Percentiles rank a stretch among this genome's conserved stretches.
Evolutionary conservation across 2,329 filamentous ascomycete species (phyloP).

Genomic region (Pseudogymnoascus destructans): DNA sequence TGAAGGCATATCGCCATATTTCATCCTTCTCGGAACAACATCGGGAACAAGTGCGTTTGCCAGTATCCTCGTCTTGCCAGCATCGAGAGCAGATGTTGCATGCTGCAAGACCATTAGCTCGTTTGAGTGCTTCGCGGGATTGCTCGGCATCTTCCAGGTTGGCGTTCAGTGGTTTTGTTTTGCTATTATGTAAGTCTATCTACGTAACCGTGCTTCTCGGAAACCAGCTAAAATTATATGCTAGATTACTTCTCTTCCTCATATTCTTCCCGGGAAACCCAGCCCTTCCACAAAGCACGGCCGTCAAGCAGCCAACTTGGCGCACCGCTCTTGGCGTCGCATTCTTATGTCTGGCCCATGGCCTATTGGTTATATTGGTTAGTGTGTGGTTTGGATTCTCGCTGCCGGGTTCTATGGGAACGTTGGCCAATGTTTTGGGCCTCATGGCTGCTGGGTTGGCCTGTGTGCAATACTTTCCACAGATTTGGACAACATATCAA

Average conservation of each 20-base stretch:
- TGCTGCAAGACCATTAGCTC: constrained; percentile 75
- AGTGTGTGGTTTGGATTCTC: constrained; percentile 54
- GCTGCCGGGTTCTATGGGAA: constrained; percentile 49
- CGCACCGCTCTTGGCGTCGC: constrained; percentile 69
- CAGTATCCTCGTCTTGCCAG: constrained; percentile 82
- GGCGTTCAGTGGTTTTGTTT: constrained; percentile 89
- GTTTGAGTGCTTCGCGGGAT: constrained; percentile 71
- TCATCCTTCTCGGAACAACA: constrained; percentile 84
- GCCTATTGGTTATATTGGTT: constrained; percentile 55
- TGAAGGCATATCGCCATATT: constrained; percentile 90
- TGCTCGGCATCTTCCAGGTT: constrained; percentile 83
- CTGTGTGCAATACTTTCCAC: constrained; percentile 82
- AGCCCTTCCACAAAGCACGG: constrained; percentile 27
- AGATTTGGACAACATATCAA: constrained; percentile 83
- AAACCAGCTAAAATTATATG: not conserved
- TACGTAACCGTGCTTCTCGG: not conserved
- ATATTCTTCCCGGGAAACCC: constrained; percentile 71
- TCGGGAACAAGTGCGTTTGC: constrained; percentile 80
- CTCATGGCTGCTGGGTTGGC: constrained; percentile 67
- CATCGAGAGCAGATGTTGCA: constrained; percentile 66
- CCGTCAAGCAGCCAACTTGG: constrained; percentile 48
- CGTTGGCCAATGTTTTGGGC: constrained; percentile 78
- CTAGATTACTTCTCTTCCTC: constrained; percentile 80
- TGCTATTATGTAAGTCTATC: constrained; percentile 61
- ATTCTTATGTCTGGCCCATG: constrained; percentile 59